Base-by-base conservation (phyloP, 164 flowering plant genomes). In the Annona cherimola region DNA sequence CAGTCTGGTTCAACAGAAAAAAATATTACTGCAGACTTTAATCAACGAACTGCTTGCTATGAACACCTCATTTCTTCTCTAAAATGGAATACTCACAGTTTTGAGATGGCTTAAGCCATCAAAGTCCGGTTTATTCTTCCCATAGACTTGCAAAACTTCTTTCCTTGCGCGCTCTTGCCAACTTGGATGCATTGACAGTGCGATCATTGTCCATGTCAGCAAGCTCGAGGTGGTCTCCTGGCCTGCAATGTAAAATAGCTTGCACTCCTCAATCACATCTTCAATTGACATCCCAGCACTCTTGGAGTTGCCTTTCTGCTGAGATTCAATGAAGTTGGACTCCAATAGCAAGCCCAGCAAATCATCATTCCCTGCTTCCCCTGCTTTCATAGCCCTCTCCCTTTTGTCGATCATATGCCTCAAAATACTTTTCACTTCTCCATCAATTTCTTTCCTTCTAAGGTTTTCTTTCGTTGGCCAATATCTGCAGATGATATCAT, bases 181-280 rank as follows among this genome's bases (percentile, higher is more conserved):
- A 50, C 57, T 50, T 3, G 57, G 57, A 50, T 50, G 57, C 57
- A 50, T 50, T 9, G 14, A 9, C 57, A 50, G 14, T 16, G 14
- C 18, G 57, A 50, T 50, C 57, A 50, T 50, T 1, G 57, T 50
- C 57, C 57, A 50, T 8, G 57, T 50, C 57, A 50, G 57, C 57
- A 50, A 50, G 57, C 57, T 50, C 14, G 57, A 50, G 9, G 57
- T 50, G 57, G 57, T 50, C 57, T 50, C 57, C 57, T 50, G 57
- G 14, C 57, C 57, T 50, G 57, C 57, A 50, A 50, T 2, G 57
- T 50, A 50, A 9, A 50, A 50, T 50, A 50, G 57, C 57, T 16
- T 50, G 57, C 57, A 50, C 57, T 50, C 57, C 63, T n/a, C 63
- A 16, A 61, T 61, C 63, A 61, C 63, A 61, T 20, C 63, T n/a